phyloP scores from a whole-genome alignment of 2,329 filamentous ascomycete species.

The Nannizziopsis barbatae region DNA sequence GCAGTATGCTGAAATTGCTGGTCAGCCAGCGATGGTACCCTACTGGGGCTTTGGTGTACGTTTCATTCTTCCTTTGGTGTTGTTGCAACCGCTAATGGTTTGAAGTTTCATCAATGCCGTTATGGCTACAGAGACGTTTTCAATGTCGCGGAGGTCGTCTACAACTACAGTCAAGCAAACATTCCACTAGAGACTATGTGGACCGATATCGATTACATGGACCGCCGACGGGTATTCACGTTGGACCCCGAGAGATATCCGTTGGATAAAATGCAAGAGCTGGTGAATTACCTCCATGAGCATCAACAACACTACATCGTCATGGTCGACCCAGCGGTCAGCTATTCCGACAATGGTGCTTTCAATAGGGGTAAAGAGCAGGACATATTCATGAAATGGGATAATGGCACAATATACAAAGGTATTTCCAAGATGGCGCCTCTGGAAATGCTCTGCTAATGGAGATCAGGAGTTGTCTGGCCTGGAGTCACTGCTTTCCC shows the following conservation, averaged over 20 bases:
- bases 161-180: constrained; percentile 25
- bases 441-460: background rate
- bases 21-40: constrained; percentile 45
- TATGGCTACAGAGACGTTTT: constrained; percentile 45
- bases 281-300: constrained; percentile 52
- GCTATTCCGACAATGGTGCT: constrained; percentile 36
- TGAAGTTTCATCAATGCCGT: constrained; percentile 43
- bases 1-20: constrained; percentile 46
- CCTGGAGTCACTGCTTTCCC: constrained; percentile 57
- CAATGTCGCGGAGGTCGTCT: constrained; percentile 26
- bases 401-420: constrained; percentile 43
- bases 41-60: constrained; percentile 49
- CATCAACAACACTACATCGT: constrained; percentile 54
- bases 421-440: constrained; percentile 17
- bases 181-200: constrained; percentile 29
- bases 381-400: constrained; percentile 39
- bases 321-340: constrained; percentile 53
- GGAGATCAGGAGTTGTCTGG: constrained; percentile 53
- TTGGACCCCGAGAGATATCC: constrained; percentile 45
- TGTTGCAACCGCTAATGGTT: background rate
- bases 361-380: constrained; percentile 50
- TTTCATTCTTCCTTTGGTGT: background rate
- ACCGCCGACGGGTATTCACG: constrained; percentile 22
- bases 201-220: constrained; percentile 28
- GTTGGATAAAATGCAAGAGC: constrained; percentile 47